A percentile compares a stretch with the other conserved stretches of the same genome.
Conservation (phyloP, 495 filamentous ascomycete genomes). For the Parachaetomium inaequale region DNA sequence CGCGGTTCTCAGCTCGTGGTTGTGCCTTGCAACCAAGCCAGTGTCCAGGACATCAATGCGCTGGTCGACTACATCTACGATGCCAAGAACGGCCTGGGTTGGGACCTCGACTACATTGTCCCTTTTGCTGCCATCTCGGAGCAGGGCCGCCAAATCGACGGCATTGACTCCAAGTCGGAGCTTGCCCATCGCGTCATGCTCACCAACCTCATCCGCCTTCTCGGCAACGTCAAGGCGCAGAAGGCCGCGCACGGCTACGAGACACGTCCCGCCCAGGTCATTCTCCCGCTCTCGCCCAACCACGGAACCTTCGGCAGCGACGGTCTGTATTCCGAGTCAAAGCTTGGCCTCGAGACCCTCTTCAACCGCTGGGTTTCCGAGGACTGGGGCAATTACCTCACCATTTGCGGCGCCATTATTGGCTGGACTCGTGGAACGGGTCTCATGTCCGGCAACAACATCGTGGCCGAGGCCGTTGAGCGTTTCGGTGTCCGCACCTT, state of each 20-base stretch:
- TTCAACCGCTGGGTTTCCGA: conserved; percentile 99
- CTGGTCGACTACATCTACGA: conserved; percentile 95
- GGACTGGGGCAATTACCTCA: conserved; percentile 96
- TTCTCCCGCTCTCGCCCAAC: conserved; percentile 94
- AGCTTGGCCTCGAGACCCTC: conserved; percentile 91
- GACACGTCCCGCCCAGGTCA: conserved; percentile 92
- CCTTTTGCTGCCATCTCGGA: conserved; percentile 97
- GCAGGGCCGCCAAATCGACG: conserved; percentile 96
- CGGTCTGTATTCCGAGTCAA: conserved; percentile 97
- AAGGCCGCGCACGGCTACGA: conserved; percentile 84
- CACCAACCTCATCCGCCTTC: conserved; percentile 88
- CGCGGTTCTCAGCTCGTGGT: conserved; percentile 95
- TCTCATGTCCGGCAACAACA: conserved; percentile 97
- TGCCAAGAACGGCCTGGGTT: conserved; percentile 91
- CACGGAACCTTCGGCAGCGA: conserved; percentile 98
- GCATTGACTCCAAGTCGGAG: conserved; percentile 96
- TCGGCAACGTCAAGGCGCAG: conserved; percentile 85
- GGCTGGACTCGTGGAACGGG: conserved; percentile 99
- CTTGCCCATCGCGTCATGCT: conserved; percentile 99
- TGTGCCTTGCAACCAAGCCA: conserved; percentile 98
- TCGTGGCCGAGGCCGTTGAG: conserved; percentile 95
- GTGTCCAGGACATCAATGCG: conserved; percentile 93
- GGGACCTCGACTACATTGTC: conserved; percentile 95
- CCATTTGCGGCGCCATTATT: conserved; percentile 97
- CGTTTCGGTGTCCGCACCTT: conserved; percentile 96